Base-by-base conservation (phyloP, 2,329 filamentous ascomycete species). In the Fusarium sp. region DNA sequence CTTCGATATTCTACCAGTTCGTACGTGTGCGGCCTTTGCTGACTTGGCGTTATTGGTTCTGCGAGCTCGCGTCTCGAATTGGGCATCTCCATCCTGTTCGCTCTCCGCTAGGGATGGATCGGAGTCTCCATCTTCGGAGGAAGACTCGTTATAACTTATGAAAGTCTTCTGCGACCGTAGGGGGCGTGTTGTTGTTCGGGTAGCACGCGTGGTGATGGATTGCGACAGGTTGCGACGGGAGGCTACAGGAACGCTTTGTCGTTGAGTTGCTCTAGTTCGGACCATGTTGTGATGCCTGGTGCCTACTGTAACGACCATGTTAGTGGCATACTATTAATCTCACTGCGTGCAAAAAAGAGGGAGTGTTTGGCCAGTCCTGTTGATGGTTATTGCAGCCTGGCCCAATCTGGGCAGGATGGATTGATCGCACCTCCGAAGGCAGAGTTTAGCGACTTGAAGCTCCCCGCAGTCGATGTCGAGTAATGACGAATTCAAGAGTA, bases 221-320 rank as follows among this genome's bases (percentile, higher is more conserved):
- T 69, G 76, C n/a, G 69, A 67, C 33, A 70, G 63, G 42, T 79
- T 78, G 66, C 76, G 76, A 70, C 69, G 72, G 59, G 68, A 55
- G 25, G 69, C 49, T 59, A 48, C 56, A 38, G 48, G 38, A 25
- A 51, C 33, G 44, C 63, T 51, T n/a, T 69, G 66, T 44, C 67
- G 66, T 44, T 69, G 65, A 57, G 72, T 70, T 56, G 73, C 77
- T 67, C 78, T 74, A 39, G 77, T 80, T 38, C 76, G 71, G 42
- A 77, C 77, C 79, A 81, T 81, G 25, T 55, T 59, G 49, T 35
- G 54, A 33, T 21, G 33, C 33, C 33, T 54, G 23, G 39, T 29
- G 41, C 37, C 64, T 73, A 21, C 35, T 46, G 57, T 31, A 57
- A 18, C n/a, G 51, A 33, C 37, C 14, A 31, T 23, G 27, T 77